These are phyloP conservation scores for Cutaneotrichosporon cavernicola DNA, from an alignment of 1,284 basidiomycete genomes.

Conservation along the genomic window DNA sequence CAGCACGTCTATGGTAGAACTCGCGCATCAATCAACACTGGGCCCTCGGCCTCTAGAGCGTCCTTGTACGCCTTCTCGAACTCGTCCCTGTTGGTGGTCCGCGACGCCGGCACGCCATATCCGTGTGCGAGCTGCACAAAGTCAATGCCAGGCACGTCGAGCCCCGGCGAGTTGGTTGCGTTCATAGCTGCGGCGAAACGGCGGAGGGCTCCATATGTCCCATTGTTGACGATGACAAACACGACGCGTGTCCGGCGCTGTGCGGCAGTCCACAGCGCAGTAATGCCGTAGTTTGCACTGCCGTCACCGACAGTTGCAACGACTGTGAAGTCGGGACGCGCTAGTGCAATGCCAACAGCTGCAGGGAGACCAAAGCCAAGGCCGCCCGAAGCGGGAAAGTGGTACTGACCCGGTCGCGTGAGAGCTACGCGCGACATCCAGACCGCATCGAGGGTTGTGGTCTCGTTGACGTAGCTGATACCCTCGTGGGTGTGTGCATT, in stretches of 20 bases:
- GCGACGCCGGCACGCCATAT: conserved; percentile 17
- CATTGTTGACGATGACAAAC: conserved; percentile 23
- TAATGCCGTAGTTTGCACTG: conserved; percentile 20
- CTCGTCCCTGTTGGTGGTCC: conserved; percentile 1
- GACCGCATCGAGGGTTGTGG: conserved; percentile 15
- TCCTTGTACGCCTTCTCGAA: conserved; percentile 16
- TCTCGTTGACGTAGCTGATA: conserved; percentile 22
- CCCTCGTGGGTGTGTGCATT: background rate
- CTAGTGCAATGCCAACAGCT: conserved; percentile 17
- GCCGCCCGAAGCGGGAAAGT: conserved; percentile 22
- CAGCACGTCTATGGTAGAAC: background rate
- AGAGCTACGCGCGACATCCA: conserved; percentile 15
- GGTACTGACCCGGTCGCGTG: conserved; percentile 7
- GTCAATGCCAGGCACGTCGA: conserved; percentile 23
- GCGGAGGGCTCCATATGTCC: conserved; percentile 19
- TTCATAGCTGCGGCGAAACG: conserved; percentile 15
- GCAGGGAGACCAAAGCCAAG: conserved; percentile 22
- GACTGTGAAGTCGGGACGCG: conserved; percentile 16
- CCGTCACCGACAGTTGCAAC: conserved; percentile 21
- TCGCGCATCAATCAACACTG: conserved; percentile 19
- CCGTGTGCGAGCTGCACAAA: conserved; percentile 18
- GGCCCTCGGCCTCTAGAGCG: conserved; percentile 11
- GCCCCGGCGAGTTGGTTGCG: conserved; percentile 8
- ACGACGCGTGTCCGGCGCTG: conserved; percentile 13
- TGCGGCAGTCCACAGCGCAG: conserved; percentile 17